phyloP scores from a whole-genome alignment of 2,329 filamentous ascomycete genomes.

The Hyphodiscus sp. region DNA sequence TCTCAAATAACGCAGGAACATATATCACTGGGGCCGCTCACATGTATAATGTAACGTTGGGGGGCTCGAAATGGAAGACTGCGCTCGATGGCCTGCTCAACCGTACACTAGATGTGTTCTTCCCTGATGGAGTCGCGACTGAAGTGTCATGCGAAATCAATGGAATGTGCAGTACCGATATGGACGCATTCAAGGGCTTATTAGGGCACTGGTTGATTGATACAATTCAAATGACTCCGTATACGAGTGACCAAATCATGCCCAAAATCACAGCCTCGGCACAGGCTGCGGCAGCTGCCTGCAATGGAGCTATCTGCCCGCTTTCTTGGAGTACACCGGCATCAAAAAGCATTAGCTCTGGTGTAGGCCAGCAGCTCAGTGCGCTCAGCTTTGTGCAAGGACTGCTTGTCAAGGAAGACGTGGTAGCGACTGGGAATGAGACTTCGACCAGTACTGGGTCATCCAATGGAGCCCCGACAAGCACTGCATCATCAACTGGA shows the following conservation, averaged over 20 bases:
- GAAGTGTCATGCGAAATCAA: slow-evolving; percentile 61
- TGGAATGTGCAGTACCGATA: slow-evolving; percentile 60
- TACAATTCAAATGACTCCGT: slow-evolving; percentile 56
- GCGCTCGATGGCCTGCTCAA: slow-evolving; percentile 50
- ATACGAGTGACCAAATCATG: slow-evolving; percentile 46
- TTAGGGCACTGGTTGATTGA: slow-evolving; percentile 59
- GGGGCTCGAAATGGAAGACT: slow-evolving; percentile 41
- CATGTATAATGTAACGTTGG: slow-evolving; percentile 51
- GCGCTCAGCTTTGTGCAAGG: slow-evolving; percentile 44
- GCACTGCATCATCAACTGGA: neutral
- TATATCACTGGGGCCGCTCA: slow-evolving; percentile 57
- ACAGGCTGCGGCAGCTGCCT: slow-evolving; percentile 53
- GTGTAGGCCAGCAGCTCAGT: slow-evolving; percentile 44
- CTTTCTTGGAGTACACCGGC: slow-evolving; percentile 53
- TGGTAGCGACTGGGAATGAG: slow-evolving; percentile 32
- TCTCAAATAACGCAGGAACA: slow-evolving; percentile 60
- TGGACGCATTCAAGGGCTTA: slow-evolving; percentile 67
- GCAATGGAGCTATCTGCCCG: slow-evolving; percentile 58
- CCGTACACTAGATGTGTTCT: slow-evolving; percentile 43
- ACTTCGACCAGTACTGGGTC: neutral
- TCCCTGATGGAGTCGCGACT: slow-evolving; percentile 52
- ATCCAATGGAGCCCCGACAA: neutral
- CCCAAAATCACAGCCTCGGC: slow-evolving; percentile 53
- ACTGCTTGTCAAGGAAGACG: slow-evolving; percentile 28
- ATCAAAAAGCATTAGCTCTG: slow-evolving; percentile 39